These are phyloP conservation scores for Acer negundo DNA, from an alignment of 345 rosid species.

Conservation along the genomic window DNA sequence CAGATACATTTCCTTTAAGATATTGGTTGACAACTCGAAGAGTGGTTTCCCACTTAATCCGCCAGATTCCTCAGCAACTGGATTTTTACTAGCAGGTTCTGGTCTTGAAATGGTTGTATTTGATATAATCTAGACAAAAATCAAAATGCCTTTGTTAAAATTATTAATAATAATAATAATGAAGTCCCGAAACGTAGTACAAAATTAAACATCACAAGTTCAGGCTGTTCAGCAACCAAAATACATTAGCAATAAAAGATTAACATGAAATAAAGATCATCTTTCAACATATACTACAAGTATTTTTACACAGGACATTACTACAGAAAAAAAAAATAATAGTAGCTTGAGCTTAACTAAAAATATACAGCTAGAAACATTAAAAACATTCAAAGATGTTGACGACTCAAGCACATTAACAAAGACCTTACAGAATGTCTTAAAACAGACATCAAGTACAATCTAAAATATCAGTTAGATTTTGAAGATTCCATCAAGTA, in stretches of 20 bases:
- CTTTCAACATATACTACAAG: constrained; percentile 6
- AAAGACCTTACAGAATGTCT: background rate
- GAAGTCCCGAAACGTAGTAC: background rate
- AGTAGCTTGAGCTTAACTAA: background rate
- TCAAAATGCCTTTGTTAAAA: background rate
- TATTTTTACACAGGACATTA: background rate
- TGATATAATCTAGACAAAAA: constrained; percentile 67
- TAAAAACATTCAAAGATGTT: background rate
- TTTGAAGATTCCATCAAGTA: constrained; percentile 1
- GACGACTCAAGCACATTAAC: background rate
- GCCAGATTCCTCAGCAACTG: constrained; percentile 74
- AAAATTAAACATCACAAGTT: background rate
- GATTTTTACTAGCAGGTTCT: constrained; percentile 52
- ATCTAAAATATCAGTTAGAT: background rate
- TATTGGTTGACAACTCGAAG: constrained; percentile 65
- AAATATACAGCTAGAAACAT: background rate
- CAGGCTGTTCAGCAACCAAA: background rate
- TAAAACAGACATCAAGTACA: background rate
- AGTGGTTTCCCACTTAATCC: constrained; percentile 96
- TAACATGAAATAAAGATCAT: background rate
- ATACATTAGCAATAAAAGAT: constrained; percentile 1
- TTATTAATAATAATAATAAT: background rate
- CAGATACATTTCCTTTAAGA: constrained; percentile 87
- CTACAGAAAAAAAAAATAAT: background rate
- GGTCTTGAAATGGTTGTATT: constrained; percentile 94